Base-by-base conservation (phyloP, 2,329 filamentous ascomycete species). In the Hypoxylon sp. region DNA sequence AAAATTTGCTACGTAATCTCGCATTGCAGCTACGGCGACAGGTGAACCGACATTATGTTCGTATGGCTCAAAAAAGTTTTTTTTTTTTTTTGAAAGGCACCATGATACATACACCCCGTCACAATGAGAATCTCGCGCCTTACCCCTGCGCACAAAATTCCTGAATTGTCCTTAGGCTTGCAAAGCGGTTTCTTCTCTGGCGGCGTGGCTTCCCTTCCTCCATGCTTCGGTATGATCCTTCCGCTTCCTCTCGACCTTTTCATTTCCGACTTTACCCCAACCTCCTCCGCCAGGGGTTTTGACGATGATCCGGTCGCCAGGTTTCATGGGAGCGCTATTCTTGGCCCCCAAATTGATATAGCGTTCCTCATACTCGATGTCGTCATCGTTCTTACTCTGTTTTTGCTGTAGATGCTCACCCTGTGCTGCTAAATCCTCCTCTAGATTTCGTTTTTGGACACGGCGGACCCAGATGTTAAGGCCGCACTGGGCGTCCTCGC, bases 391-490 rank as follows among this genome's bases (percentile, higher is more conserved):
- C 24, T 17, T 29, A 14, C 47, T 9, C 35, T 46, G 9, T 22
- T 63, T 63, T 5, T 72, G 67, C 47, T 71, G 73, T 8, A 59
- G 72, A 29, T 73, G 67, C 5, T 66, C 66, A 3, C 66, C 67
- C 53, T 70, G 60, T 11, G 46, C 53, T 17, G 71, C 74, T 19
- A 73, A 59, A 42, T 73, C 75, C 65, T 80, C 78, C 78, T 85
- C 84, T 77, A 84, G 84, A 74, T 84, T 84, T 1, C 81, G 81
- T 78, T 88, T 89, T 72, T 85, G 83, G 59, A 95, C 90, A 67
- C 88, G 91, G 6, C 93, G 85, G 33, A 97, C 90, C 95, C 95
- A 98, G 50, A 97, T 83, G 74, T 98, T 98, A 68, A 94, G 82
- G 0, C 95, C 95, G 55, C 92, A 91, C 73, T 88, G 81, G 0